Evolutionary conservation across 1,284 basidiomycete species (phyloP).

Genomic region (Cryptococcus sp.): DNA sequence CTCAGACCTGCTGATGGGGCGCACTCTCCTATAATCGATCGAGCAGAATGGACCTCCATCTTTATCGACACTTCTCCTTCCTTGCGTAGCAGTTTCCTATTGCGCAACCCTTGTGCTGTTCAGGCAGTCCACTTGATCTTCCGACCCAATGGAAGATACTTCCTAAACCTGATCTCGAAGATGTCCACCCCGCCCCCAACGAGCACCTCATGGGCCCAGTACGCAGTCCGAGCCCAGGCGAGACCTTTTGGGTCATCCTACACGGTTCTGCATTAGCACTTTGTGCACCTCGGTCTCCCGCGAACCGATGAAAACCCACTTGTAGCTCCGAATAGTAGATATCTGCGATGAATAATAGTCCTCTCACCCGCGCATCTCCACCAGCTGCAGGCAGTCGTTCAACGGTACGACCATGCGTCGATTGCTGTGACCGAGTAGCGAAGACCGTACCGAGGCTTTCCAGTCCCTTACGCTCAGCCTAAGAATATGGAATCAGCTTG

Average conservation of each 20-base stretch:
- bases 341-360: neutral
- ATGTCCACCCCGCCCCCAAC: constrained; percentile 4
- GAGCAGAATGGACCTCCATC: too few species aligned
- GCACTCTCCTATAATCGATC: too few species aligned
- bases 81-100: too few species aligned
- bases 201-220: constrained; percentile 11
- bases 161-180: constrained; percentile 6
- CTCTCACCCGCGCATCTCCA: neutral
- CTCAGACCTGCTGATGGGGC: too few species aligned
- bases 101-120: too few species aligned
- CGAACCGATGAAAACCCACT: neutral
- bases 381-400: neutral
- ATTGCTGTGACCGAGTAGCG: neutral
- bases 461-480: neutral
- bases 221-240: constrained; percentile 11
- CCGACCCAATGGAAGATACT: neutral
- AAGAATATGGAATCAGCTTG: neutral
- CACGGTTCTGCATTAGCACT: neutral
- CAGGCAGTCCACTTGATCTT: too few species aligned
- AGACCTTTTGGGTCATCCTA: neutral
- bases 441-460: constrained; percentile 4
- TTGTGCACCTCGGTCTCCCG: neutral
- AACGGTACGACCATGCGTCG: constrained; percentile 3
- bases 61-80: too few species aligned
- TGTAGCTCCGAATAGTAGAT: neutral